A percentile compares a stretch with the other conserved stretches of the same genome.
phyloP scores from a whole-genome alignment of 2,329 filamentous ascomycete genomes.

The Penicillium sp. region DNA sequence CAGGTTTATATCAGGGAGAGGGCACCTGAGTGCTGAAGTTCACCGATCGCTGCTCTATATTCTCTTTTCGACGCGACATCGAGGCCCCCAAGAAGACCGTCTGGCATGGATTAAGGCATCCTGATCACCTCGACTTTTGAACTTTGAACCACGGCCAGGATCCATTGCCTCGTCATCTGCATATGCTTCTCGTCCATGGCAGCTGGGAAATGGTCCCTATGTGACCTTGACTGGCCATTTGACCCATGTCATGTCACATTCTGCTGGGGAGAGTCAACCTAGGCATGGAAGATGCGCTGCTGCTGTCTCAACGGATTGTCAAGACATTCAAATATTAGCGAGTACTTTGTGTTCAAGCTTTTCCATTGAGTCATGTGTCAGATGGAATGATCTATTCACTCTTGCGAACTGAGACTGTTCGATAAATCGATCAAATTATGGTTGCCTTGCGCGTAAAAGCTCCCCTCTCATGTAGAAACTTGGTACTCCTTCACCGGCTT shows the following conservation, averaged over 20 bases:
- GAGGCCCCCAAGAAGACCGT: not conserved
- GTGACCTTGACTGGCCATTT: slow-evolving; percentile 26
- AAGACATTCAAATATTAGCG: not conserved
- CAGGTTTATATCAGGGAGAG: slow-evolving; percentile 24
- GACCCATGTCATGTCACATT: slow-evolving; percentile 28
- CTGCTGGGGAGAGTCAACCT: slow-evolving; percentile 26
- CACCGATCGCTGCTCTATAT: slow-evolving; percentile 18
- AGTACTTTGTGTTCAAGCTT: slow-evolving; percentile 2
- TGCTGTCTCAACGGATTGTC: slow-evolving; percentile 4
- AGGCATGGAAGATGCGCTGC: slow-evolving; percentile 7
- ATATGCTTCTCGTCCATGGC: slow-evolving; percentile 24
- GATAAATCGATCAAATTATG: not conserved
- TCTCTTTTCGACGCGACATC: slow-evolving; percentile 15
- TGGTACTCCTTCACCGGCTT: not conserved
- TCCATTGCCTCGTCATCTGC: slow-evolving; percentile 10
- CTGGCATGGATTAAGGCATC: slow-evolving; percentile 8
- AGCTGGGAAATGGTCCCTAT: slow-evolving; percentile 20
- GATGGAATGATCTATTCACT: too few species aligned
- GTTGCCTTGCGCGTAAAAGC: not conserved
- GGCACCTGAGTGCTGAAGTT: slow-evolving; percentile 9
- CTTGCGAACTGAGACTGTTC: not conserved
- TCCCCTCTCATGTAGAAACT: not conserved
- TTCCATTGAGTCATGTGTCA: not conserved
- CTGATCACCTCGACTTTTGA: slow-evolving; percentile 12
- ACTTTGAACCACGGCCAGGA: slow-evolving; percentile 12